Evolutionary conservation across 1,139 yeast genomes (phyloP), one percentile per base, ranked within the genome.

Genomic region (Spathaspora sp.): DNA sequence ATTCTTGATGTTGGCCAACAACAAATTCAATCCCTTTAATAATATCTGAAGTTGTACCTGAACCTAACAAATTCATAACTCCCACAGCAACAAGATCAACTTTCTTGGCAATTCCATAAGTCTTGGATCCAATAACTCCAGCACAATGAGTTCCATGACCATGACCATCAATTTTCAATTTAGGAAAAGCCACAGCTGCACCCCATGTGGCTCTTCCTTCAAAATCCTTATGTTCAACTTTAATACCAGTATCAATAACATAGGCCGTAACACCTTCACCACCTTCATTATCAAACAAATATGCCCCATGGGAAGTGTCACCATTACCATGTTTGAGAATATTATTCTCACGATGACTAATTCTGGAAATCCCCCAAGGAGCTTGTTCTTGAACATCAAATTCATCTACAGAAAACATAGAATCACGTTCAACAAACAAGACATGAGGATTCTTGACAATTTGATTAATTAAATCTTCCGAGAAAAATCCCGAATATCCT

Each of bases 191-290:
- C 55, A 93, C 78, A 41, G 98, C 90, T 59, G 84, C 80, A 59
- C 98, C 98, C 97, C 98, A 91, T 42, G 60, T 63, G 52, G 98
- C 99, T 69, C 99, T 86, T 51, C 96, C 96, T 47, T 77, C 91
- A 61, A 91, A 90, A 61, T 90, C 96, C 47, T 73, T 79, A 68
- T 90, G 97, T 50, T 79, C 74, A 47, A 86, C 75, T 61, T 87
- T 86, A 66, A 91, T 79, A 72, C 98, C 98, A 41, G 98, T 91
- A 71, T 91, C 98, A 59, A 91, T 85, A 50, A 91, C 86, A 59
- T 83, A 85, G n/a, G 96, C 82, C 40, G 95, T 89, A 49, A 91
- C 97, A 63, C 96, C 98, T 60, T 83, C 81, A 58, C 98, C 98
- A 50, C 89, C 97, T 47, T 82, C 85, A 55, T 75, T 76, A 61